Percentiles rank a stretch among this genome's conserved stretches.
These are phyloP conservation scores for Aspergillus floridensis DNA, from an alignment of 2,329 filamentous ascomycete species.

Conservation along the genomic window DNA sequence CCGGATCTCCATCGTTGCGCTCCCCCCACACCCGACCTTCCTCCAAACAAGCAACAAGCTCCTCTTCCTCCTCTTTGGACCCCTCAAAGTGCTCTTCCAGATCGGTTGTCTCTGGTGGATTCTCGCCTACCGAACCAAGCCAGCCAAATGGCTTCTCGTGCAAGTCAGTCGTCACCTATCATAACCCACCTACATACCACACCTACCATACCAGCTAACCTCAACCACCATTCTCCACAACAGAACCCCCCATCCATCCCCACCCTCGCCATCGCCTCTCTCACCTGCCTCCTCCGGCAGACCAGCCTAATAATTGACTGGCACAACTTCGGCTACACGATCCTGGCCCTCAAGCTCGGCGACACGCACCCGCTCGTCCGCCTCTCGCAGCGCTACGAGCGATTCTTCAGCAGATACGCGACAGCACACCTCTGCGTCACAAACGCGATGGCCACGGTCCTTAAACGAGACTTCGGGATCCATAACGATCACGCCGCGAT, in stretches of 20 bases:
- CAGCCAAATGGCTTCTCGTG: slow-evolving; percentile 80
- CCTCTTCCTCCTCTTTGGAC: slow-evolving; percentile 74
- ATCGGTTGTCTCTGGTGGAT: slow-evolving; percentile 67
- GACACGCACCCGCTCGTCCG: slow-evolving; percentile 69
- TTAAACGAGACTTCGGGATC: slow-evolving; percentile 66
- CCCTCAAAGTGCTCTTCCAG: slow-evolving; percentile 84
- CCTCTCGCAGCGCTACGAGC: slow-evolving; percentile 76
- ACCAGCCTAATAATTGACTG: slow-evolving; percentile 88
- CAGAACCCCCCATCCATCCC: slow-evolving; percentile 95
- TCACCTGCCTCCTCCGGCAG: slow-evolving; percentile 72
- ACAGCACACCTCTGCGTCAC: slow-evolving; percentile 83
- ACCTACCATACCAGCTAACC: neutral
- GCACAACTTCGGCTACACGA: slow-evolving; percentile 98
- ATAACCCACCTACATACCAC: neutral
- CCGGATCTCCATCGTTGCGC: slow-evolving; percentile 67
- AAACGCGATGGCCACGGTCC: slow-evolving; percentile 75
- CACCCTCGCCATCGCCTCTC: slow-evolving; percentile 71
- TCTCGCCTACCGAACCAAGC: slow-evolving; percentile 70
- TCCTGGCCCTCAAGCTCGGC: slow-evolving; percentile 69
- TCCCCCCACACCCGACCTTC: slow-evolving; percentile 64
- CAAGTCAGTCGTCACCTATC: slow-evolving; percentile 52
- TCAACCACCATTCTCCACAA: neutral
- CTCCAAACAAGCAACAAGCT: slow-evolving; percentile 67
- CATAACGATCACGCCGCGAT: slow-evolving; percentile 52
- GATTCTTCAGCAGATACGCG: slow-evolving; percentile 64